Conservation (phyloP, 805 yeast species). For the Ogataea wickerhamii region DNA sequence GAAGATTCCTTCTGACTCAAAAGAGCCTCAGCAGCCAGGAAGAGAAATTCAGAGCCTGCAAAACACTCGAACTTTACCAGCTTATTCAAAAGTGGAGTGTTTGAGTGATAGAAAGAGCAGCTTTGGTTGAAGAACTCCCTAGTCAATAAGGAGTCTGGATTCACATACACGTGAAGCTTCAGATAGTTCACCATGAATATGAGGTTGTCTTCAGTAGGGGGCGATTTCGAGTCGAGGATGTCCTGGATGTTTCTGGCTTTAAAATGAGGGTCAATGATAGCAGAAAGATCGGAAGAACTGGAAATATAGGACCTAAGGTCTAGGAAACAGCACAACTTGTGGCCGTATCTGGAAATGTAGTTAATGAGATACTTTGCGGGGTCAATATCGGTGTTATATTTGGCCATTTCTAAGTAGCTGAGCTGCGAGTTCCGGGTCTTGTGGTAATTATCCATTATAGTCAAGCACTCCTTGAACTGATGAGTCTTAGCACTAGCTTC, state of each 20-base stretch:
- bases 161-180: slow-evolving; percentile 43
- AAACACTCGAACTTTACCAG: slow-evolving; percentile 67
- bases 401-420: slow-evolving; percentile 46
- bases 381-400: slow-evolving; percentile 10
- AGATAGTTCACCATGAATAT: slow-evolving; percentile 29
- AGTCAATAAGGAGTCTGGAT: slow-evolving; percentile 21
- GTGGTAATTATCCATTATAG: slow-evolving; percentile 30
- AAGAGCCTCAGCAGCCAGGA: slow-evolving; percentile 47
- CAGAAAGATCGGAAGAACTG: slow-evolving; percentile 3
- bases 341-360: slow-evolving; percentile 45
- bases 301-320: slow-evolving; percentile 46
- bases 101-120: slow-evolving; percentile 38
- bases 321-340: slow-evolving; percentile 61
- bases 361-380: slow-evolving; percentile 30
- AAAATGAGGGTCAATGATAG: slow-evolving; percentile 11
- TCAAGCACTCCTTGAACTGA: slow-evolving; percentile 31
- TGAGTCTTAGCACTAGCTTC: slow-evolving; percentile 40
- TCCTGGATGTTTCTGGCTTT: slow-evolving; percentile 7
- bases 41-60: slow-evolving; percentile 60
- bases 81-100: slow-evolving; percentile 33
- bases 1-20: slow-evolving; percentile 4
- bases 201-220: slow-evolving; percentile 21
- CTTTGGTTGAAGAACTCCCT: slow-evolving; percentile 30
- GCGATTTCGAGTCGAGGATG: slow-evolving; percentile 8
- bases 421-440: slow-evolving; percentile 55